Base-by-base conservation (phyloP, 2,329 filamentous ascomycete genomes). In the Plenodomus tracheiphilus region DNA sequence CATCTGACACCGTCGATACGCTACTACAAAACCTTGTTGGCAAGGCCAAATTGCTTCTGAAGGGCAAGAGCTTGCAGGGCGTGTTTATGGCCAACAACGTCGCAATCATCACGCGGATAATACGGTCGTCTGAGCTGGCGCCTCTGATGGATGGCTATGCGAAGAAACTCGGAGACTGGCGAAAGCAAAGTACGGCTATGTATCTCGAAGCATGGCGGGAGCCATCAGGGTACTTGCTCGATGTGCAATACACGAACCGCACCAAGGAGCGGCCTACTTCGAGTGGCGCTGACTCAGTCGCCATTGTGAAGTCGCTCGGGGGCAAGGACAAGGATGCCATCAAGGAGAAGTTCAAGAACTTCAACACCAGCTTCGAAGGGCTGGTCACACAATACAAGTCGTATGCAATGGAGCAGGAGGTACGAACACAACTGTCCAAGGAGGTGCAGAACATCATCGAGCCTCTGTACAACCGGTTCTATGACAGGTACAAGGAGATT, bases 321-420 rank as follows among this genome's bases (percentile, higher is more conserved):
- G 91, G 87, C 64, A 97, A 96, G 71, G 94, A 99, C 68, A 95
- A 93, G 73, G 94, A 99, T 69, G 87, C 86, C 49, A 96, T 97
- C 75, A 99, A 99, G 75, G 86, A 91, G 72, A 97, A 97, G 74
- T 99, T 97, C 73, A 85, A 88, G 62, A 84, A 85, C 36, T 99
- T 99, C 79, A 99, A 99, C 70, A 78, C 82, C 8, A 85, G 83
- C 38, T 99, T 99, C 68, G 94, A 99, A 57, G 92, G 96, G 22
- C 82, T 97, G 73, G 85, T 97, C 6, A 75, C 81, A 25, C 86
- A 85, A 50, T 93, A 99, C 76, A 94, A 91, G 75, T 79, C 81
- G 21, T 89, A 90, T 65, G 86, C 81, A 64, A 96, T 97, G 89
- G 94, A 99, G 75, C 84, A 85, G 19, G 93, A 97, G 69, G 93